Conservation (phyloP, 192 early-diverging fungal species). For the Martensiomyces pterosporus region DNA sequence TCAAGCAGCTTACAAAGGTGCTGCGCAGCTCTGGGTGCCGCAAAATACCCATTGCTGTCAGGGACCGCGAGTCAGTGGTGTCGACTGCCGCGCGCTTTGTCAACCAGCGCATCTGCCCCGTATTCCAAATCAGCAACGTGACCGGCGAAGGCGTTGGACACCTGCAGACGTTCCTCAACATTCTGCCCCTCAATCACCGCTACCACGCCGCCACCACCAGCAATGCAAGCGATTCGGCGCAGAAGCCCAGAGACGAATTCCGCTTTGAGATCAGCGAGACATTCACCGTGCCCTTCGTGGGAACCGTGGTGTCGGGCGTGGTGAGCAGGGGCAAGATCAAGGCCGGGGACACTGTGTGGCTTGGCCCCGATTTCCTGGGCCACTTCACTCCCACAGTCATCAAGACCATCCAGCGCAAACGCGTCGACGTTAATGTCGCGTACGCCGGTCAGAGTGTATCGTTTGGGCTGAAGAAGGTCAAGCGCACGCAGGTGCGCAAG, state of each 20-base stretch:
- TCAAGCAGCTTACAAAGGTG: constrained; percentile 78
- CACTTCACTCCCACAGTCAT: constrained; percentile 71
- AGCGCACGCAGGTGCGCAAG: constrained; percentile 72
- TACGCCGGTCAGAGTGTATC: constrained; percentile 79
- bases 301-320: constrained; percentile 86
- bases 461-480: constrained; percentile 83
- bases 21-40: constrained; percentile 85
- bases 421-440: constrained; percentile 71
- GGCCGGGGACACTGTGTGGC: constrained; percentile 73
- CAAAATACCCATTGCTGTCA: constrained; percentile 87
- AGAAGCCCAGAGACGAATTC: constrained; percentile 42
- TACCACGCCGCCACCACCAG: neutral
- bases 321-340: constrained; percentile 68
- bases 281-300: constrained; percentile 85
- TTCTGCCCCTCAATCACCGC: constrained; percentile 62
- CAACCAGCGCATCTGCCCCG: constrained; percentile 84
- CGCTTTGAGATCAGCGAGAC: constrained; percentile 88
- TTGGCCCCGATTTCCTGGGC: constrained; percentile 85
- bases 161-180: constrained; percentile 80
- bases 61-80: constrained; percentile 68
- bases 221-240: neutral
- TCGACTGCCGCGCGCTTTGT: constrained; percentile 78
- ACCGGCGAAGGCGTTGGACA: constrained; percentile 73
- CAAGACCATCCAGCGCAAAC: constrained; percentile 87
- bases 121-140: constrained; percentile 93